Percentiles rank a stretch among this genome's conserved stretches.
Evolutionary conservation across 139 green algal species (phyloP).

Genomic region (Spirogloea muscicola): DNA sequence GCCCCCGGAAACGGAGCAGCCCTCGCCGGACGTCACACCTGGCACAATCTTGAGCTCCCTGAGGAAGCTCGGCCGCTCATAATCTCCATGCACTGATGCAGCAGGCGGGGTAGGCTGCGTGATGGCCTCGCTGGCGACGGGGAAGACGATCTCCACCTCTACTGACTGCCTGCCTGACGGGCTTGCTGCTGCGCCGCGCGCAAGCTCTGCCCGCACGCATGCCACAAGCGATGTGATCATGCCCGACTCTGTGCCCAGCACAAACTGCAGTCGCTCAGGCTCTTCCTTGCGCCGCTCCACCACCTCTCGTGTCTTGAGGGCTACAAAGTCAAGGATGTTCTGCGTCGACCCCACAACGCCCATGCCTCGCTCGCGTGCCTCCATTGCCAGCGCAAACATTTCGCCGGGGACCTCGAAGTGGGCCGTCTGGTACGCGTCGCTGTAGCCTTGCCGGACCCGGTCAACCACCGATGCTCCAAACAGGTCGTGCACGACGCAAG

Average conservation of each 20-base stretch:
- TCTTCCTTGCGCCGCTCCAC: conserved; percentile 62
- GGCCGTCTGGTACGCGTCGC: conserved; percentile 89
- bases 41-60: conserved; percentile 64
- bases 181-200: no score
- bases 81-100: neutral
- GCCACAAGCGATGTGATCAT: conserved; percentile 97
- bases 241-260: conserved; percentile 94
- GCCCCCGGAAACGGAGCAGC: conserved; percentile 84
- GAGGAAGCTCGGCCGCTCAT: neutral
- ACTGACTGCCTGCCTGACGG: no score
- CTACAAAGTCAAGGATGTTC: conserved; percentile 98
- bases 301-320: conserved; percentile 62
- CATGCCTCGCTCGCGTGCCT: conserved; percentile 70
- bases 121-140: conserved; percentile 74
- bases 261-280: conserved; percentile 69
- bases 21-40: conserved; percentile 73
- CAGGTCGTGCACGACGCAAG: conserved; percentile 97
- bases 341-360: conserved; percentile 91
- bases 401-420: conserved; percentile 96
- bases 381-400: conserved; percentile 89
- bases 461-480: conserved; percentile 82
- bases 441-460: conserved; percentile 61
- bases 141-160: conserved; percentile 95
- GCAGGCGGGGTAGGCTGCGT: conserved; percentile 44
- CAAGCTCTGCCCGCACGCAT: conserved; percentile 63